Evolutionary conservation across 768 basidiomycete species (phyloP).

Genomic region (Podaxis mareebaensis): DNA sequence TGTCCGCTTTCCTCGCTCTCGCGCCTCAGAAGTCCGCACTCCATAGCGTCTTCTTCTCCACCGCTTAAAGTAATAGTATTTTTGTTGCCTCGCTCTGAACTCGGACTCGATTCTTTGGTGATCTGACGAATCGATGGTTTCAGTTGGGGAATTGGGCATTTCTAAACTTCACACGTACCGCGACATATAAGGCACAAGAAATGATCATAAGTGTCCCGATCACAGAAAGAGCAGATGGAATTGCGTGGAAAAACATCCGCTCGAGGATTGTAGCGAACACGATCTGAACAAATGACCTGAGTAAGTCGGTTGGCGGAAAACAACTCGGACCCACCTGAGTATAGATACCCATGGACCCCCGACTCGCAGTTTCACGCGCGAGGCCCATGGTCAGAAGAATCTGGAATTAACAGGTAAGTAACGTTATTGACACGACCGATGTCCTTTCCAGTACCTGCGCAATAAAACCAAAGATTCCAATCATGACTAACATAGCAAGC

Average conservation of each 20-base stretch:
- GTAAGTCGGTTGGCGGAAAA: not conserved
- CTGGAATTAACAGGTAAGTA: not conserved
- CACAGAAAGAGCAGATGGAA: constrained; percentile 59
- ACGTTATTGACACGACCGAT: not conserved
- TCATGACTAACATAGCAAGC: constrained; percentile 43
- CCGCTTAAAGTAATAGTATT: not conserved
- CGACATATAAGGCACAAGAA: constrained; percentile 61
- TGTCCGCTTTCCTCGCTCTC: not conserved
- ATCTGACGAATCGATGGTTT: not conserved
- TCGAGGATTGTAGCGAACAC: constrained; percentile 72
- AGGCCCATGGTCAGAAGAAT: constrained; percentile 43
- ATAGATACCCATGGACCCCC: constrained; percentile 62
- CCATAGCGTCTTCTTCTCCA: not conserved
- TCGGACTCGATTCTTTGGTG: constrained; percentile 9
- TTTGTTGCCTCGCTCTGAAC: not conserved
- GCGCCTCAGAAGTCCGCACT: constrained; percentile 8
- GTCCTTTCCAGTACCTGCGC: constrained; percentile 37
- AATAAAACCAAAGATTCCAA: constrained; percentile 48
- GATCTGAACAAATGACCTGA: constrained; percentile 37
- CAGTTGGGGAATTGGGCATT: not conserved
- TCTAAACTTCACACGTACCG: constrained; percentile 40
- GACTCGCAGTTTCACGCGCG: constrained; percentile 63
- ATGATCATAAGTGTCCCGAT: constrained; percentile 69
- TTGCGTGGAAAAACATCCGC: constrained; percentile 59
- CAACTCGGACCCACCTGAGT: constrained; percentile 36